These are phyloP conservation scores for Penicillium sp. DNA, from an alignment of 2,329 filamentous ascomycete genomes.

Conservation along the genomic window DNA sequence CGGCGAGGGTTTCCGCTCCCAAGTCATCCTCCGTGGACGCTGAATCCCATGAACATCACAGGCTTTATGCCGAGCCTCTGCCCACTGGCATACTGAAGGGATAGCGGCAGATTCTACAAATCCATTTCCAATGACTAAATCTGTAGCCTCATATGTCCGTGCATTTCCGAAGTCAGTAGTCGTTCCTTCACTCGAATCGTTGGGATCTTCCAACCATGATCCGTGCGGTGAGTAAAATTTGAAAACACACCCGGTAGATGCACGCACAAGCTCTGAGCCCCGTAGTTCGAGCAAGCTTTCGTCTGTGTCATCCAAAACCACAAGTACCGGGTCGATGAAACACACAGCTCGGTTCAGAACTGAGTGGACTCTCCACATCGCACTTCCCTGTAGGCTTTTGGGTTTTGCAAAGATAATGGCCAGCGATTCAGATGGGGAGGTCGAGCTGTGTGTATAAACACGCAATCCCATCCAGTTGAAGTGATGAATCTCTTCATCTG, in stretches of 20 bases:
- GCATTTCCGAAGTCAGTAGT: slow-evolving; percentile 9
- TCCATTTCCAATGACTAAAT: slow-evolving; percentile 12
- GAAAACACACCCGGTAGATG: slow-evolving; percentile 8
- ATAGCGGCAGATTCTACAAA: slow-evolving; percentile 4
- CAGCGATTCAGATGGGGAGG: slow-evolving; percentile 18
- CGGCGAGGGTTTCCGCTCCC: not conserved
- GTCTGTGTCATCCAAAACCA: slow-evolving; percentile 3
- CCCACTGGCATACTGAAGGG: not conserved
- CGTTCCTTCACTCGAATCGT: not conserved
- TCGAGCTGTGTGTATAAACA: slow-evolving; percentile 11
- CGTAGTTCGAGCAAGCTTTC: not conserved
- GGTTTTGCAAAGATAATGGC: slow-evolving; percentile 15
- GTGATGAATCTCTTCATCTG: slow-evolving; percentile 15
- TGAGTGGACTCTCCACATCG: slow-evolving; percentile 5
- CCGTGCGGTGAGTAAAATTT: slow-evolving; percentile 23
- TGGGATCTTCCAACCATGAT: slow-evolving; percentile 11
- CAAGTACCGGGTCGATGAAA: slow-evolving; percentile 20
- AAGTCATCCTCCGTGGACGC: not conserved
- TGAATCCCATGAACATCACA: not conserved
- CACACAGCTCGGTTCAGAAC: slow-evolving; percentile 13
- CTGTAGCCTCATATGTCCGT: not conserved
- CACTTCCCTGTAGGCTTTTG: slow-evolving; percentile 5
- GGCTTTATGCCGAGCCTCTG: not conserved
- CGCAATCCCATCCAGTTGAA: slow-evolving; percentile 21
- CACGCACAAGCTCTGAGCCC: slow-evolving; percentile 10